phyloP scores from a whole-genome alignment of 768 basidiomycete species.

The Auriculariales sp. region DNA sequence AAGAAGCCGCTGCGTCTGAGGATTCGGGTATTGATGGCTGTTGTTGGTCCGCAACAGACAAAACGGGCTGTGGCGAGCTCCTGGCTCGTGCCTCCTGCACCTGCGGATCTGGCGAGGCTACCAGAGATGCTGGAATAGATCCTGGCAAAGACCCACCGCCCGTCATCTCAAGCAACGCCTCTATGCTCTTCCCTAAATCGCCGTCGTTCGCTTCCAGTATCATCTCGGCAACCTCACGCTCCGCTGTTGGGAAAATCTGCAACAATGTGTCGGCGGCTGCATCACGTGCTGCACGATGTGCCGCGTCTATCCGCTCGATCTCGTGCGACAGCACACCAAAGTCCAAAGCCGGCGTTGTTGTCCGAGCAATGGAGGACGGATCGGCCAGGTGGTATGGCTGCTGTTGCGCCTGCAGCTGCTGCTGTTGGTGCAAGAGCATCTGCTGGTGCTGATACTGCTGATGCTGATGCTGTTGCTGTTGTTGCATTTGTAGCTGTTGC shows the following conservation, averaged over 20 bases:
- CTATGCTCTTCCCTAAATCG: conserved; percentile 83
- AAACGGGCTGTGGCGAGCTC: too few species aligned
- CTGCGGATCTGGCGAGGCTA: too few species aligned
- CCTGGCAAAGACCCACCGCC: conserved; percentile 11
- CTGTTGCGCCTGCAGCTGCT: conserved; percentile 18
- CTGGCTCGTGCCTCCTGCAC: too few species aligned
- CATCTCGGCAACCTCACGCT: conserved; percentile 73
- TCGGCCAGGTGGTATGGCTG: conserved; percentile 9
- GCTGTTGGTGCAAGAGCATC: conserved; percentile 27
- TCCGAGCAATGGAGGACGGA: conserved; percentile 7
- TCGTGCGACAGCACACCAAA: conserved; percentile 54
- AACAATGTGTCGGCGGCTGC: conserved; percentile 62
- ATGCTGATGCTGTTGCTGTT: too few species aligned
- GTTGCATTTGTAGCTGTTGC: too few species aligned
- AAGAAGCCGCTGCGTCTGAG: too few species aligned
- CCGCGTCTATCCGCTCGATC: conserved; percentile 45
- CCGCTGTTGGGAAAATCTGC: conserved; percentile 80
- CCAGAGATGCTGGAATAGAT: too few species aligned
- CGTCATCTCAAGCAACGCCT: conserved; percentile 64
- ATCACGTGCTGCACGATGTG: conserved; percentile 55
- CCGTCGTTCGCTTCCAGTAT: conserved; percentile 82
- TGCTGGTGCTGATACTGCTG: neutral
- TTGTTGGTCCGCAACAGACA: too few species aligned
- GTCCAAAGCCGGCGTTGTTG: conserved; percentile 29
- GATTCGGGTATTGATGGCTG: too few species aligned